Base-by-base conservation (phyloP, 1,139 yeast genomes). In the Meyerozyma elateridarum region DNA sequence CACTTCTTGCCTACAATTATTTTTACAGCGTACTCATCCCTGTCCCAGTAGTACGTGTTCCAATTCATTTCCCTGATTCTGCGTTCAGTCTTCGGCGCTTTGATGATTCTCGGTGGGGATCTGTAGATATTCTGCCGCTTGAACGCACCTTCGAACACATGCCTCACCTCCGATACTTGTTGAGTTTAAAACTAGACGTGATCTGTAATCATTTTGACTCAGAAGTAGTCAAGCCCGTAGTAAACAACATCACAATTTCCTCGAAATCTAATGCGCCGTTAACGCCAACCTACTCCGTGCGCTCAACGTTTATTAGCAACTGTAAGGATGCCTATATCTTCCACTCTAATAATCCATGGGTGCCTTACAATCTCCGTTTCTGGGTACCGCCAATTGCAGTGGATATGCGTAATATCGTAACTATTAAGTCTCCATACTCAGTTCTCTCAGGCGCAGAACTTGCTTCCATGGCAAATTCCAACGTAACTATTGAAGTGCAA, bases 321-420 rank as follows among this genome's bases (percentile, higher is more conserved):
- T 68, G 73, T 40, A 66, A 61, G 38, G 46, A 59, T 5, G 38
- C 57, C 9, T 41, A 37, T 30, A 42, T 59, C 14, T 60, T 61
- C 42, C 46, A 48, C 21, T 34, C 38, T 11, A 57, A 59, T 31
- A 68, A 68, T 41, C 28, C 39, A 38, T 36, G 56, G 25, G 40
- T 68, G 7, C 73, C 74, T 0, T 65, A 52, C 39, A 55, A 58
- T 33, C 46, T 64, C 21, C 49, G 64, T 29, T 54, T 48, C 37
- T 65, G 67, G 64, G 52, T 57, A 6, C 61, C 70, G 1, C 73
- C 74, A 0, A 27, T 53, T 0, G 27, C 61, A 8, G 53, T 59
- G 4, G 48, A 56, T 34, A 46, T 44, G 33, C 47, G 51, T 32
- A 47, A 44, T n/a, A 37, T 32, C 13, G 26, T 40, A 4, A 31